Conservation (phyloP, 306 rosid species). For the Lablab purpureus region DNA sequence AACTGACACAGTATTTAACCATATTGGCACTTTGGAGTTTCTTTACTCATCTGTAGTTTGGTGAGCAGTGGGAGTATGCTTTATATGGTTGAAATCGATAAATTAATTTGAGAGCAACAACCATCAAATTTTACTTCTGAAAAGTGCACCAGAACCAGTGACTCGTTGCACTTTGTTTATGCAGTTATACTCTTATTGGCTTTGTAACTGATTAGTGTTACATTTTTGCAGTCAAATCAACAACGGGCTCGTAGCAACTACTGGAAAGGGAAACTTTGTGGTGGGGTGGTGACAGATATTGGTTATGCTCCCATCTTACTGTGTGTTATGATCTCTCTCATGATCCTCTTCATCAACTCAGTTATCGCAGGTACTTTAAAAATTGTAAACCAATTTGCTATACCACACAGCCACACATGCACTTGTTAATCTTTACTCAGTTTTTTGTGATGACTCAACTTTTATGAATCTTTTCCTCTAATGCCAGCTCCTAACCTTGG, state of each 20-base stretch:
- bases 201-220: slow-evolving; percentile 41
- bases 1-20: slow-evolving; percentile 14
- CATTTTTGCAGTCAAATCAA: slow-evolving; percentile 72
- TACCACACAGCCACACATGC: slow-evolving; percentile 9
- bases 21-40: slow-evolving; percentile 26
- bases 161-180: slow-evolving; percentile 38
- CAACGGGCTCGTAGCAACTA: slow-evolving; percentile 56
- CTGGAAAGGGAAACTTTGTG: slow-evolving; percentile 64
- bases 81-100: slow-evolving; percentile 4
- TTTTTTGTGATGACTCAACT: slow-evolving; percentile 41
- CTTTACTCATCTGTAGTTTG: slow-evolving; percentile 20
- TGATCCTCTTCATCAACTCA: slow-evolving; percentile 79
- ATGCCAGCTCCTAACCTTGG: slow-evolving; percentile 75
- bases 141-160: slow-evolving; percentile 16
- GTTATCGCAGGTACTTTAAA: slow-evolving; percentile 71
- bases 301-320: slow-evolving; percentile 89
- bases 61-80: slow-evolving; percentile 9
- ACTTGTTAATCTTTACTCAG: neutral
- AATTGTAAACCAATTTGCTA: slow-evolving; percentile 37
- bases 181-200: slow-evolving; percentile 37
- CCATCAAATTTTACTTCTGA: slow-evolving; percentile 19
- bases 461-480: slow-evolving; percentile 52
- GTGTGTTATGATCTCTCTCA: slow-evolving; percentile 57
- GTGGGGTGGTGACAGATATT: slow-evolving; percentile 59
- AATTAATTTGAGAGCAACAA: slow-evolving; percentile 36